These are phyloP conservation scores for Paraphaeosphaeria sporulosa DNA, from an alignment of 2,329 filamentous ascomycete genomes.

Conservation along the genomic window DNA sequence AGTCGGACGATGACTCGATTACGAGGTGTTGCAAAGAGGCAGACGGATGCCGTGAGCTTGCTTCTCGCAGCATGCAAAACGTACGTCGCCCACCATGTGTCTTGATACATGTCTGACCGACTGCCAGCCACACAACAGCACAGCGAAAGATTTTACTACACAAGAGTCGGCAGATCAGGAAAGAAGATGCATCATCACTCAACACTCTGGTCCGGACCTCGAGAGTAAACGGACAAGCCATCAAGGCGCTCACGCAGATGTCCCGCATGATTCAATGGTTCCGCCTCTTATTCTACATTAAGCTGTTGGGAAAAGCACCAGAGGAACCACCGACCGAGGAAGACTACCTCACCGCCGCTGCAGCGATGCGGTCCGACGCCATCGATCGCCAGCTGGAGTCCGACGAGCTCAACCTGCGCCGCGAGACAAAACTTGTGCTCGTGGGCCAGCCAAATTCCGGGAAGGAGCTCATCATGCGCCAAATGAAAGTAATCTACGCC, in stretches of 20 bases:
- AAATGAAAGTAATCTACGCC: conserved; percentile 46
- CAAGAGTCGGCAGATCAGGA: conserved; percentile 46
- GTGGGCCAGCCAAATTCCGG: conserved; percentile 39
- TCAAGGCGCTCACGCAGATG: conserved; percentile 37
- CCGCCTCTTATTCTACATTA: conserved; percentile 37
- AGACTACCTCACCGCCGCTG: conserved; percentile 42
- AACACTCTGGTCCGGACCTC: conserved; percentile 39
- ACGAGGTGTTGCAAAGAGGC: conserved; percentile 40
- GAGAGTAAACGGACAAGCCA: conserved; percentile 37
- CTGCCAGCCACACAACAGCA: conserved; percentile 40
- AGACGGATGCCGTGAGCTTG: conserved; percentile 42
- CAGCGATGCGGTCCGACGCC: conserved; percentile 43
- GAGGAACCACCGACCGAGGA: conserved; percentile 35
- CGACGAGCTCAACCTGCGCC: conserved; percentile 40
- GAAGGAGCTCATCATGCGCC: conserved; percentile 47
- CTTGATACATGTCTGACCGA: conserved; percentile 4
- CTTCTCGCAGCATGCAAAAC: conserved; percentile 43
- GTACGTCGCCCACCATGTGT: conserved; percentile 20
- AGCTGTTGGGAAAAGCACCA: conserved; percentile 29
- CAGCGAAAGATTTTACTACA: conserved; percentile 47
- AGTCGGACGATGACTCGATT: conserved; percentile 42
- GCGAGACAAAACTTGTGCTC: conserved; percentile 45
- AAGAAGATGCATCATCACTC: conserved; percentile 40
- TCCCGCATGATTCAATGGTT: conserved; percentile 46
- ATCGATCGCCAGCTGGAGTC: conserved; percentile 45